Base-by-base conservation (phyloP, 257 asterid species). In the Schizonepeta tenuifolia region DNA sequence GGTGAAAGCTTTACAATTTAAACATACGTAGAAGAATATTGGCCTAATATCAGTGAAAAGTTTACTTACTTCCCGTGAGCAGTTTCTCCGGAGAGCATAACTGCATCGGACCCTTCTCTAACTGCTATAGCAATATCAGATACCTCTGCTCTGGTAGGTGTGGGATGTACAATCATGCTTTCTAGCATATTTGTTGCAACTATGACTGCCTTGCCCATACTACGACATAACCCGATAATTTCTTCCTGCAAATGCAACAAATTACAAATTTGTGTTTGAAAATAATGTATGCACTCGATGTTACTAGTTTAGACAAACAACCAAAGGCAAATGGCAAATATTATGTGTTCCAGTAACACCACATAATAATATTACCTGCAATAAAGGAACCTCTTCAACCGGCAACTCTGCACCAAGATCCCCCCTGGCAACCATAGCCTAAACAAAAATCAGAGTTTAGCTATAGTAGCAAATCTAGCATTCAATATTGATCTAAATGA, bases 401-500 rank as follows among this genome's bases (percentile, higher is more conserved):
- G 98, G 98, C 79, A 93, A 80, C 86, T 90, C 96, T 51, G 97
- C 97, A 56, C 98, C 98, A 71, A 93, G 98, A 87, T 93, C 98
- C 55, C 98, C 98, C 81, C 98, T 88, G 63, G 97, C 97, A 85
- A 93, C 98, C 97, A 93, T 93, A 68, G 98, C 98, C 97, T 90
- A 80, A 43, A 65, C 56, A 71, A 50, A 35, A 63, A 83, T 43
- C 65, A 44, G 20, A 24, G 69, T 63, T 67, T 47, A 62, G 67
- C 66, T 50, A 65, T 18, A 69, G 54, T 46, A 53, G 70, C 51
- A n/a, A 53, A 65, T 14, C 47, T 35, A 18, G 15, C 66, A 35
- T 53, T 33, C 36, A 53, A 41, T 70, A 65, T 61, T 74, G 58
- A 22, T 67, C 69, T 33, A 67, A 63, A 22, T 60, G n/a, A 73